phyloP scores from a whole-genome alignment of 352 stramenopile species.

The Phytopythium cucurbitacearum region DNA sequence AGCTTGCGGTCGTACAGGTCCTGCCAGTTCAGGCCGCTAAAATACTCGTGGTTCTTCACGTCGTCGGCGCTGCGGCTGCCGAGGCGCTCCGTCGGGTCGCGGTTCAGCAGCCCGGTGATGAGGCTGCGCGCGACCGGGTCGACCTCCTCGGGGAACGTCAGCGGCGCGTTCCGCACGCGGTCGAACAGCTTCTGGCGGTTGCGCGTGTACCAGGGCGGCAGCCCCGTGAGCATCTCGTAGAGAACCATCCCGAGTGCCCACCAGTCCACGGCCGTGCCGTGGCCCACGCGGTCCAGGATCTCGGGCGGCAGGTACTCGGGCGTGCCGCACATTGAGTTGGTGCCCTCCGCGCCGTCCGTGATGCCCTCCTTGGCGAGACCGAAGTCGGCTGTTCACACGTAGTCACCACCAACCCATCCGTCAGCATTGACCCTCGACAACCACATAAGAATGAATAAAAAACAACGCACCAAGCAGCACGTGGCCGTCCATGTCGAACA shows the following conservation, averaged over 20 bases:
- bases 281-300: constrained; percentile 85
- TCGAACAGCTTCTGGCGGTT: constrained; percentile 92
- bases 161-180: constrained; percentile 79
- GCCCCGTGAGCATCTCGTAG: constrained; percentile 93
- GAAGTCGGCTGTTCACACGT: constrained; percentile 57
- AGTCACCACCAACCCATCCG: neutral
- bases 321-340: constrained; percentile 89
- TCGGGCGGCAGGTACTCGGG: constrained; percentile 92
- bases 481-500: constrained; percentile 77
- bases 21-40: constrained; percentile 77
- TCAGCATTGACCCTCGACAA: too few relatives aligned
- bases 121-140: constrained; percentile 65
- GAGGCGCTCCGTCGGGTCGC: constrained; percentile 75
- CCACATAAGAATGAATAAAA: neutral
- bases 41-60: constrained; percentile 86
- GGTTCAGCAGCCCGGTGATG: constrained; percentile 77
- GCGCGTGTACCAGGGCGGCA: constrained; percentile 91
- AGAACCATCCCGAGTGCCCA: constrained; percentile 91
- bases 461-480: constrained; percentile 48
- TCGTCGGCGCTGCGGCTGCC: constrained; percentile 74
- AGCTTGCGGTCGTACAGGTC: constrained; percentile 83
- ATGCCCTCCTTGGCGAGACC: constrained; percentile 87
- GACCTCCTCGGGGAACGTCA: constrained; percentile 88
- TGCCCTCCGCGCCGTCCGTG: constrained; percentile 75
- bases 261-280: constrained; percentile 91